Conservation (phyloP, 2,329 filamentous ascomycete species). For the Sclerotinia subarctica region DNA sequence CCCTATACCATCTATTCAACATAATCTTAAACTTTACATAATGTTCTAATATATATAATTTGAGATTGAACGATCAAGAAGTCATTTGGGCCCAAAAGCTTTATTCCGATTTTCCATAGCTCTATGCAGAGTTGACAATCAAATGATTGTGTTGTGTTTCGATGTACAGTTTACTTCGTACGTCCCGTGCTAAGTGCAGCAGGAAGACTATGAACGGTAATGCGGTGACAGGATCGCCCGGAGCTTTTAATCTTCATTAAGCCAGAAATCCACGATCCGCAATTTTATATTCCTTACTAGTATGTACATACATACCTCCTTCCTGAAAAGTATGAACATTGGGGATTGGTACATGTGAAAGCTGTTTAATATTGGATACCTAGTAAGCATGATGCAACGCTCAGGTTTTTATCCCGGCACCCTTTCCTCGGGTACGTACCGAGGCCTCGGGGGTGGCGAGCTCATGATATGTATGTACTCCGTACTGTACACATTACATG, state of each 20-base stretch:
- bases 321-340: not conserved
- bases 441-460: slow-evolving; percentile 17
- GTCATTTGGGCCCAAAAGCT: not conserved
- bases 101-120: too few relatives aligned
- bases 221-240: not conserved
- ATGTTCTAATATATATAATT: not conserved
- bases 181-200: not conserved
- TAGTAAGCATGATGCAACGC: slow-evolving; percentile 5
- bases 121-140: not conserved
- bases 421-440: slow-evolving; percentile 19
- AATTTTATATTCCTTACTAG: not conserved
- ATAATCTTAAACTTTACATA: not conserved
- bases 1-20: too few relatives aligned
- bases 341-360: not conserved
- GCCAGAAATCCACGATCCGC: not conserved
- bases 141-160: not conserved
- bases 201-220: not conserved
- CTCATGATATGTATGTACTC: not conserved
- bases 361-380: not conserved
- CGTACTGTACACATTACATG: slow-evolving; percentile 7
- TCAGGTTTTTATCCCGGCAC: slow-evolving; percentile 6
- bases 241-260: not conserved
- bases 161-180: not conserved
- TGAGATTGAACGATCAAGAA: not conserved
- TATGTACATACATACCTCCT: not conserved